A percentile compares a stretch with the other conserved stretches of the same genome.
Evolutionary conservation across 164 flowering plant genomes (phyloP).

Genomic region (Stephania japonica): DNA sequence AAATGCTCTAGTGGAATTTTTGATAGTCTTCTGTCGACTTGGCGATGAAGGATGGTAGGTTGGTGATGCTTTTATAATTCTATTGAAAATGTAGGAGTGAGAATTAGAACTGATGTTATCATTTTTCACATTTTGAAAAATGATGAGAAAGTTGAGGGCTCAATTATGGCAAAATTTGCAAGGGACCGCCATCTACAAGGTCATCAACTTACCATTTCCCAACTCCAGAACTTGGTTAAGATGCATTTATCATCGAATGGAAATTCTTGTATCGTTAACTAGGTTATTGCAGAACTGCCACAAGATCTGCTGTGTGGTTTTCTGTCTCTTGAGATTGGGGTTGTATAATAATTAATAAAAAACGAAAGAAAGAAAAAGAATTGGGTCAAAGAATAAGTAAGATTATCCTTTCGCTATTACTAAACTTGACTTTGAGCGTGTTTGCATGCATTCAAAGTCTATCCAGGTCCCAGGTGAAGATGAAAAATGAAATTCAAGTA

Average conservation of each 20-base stretch:
- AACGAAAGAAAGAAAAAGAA: too few species aligned
- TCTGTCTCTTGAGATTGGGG: background rate
- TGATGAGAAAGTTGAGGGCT: background rate
- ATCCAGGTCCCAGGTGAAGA: background rate
- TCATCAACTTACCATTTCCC: background rate
- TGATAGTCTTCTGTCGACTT: background rate
- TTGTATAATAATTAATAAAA: too few species aligned
- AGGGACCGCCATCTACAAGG: background rate
- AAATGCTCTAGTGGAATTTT: background rate
- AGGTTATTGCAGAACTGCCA: background rate
- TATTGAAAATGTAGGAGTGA: background rate
- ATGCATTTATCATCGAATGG: background rate
- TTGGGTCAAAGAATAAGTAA: background rate
- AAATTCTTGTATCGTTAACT: background rate
- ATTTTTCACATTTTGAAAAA: background rate
- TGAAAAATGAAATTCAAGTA: background rate
- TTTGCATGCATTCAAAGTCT: background rate
- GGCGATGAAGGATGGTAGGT: background rate
- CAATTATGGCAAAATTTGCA: background rate
- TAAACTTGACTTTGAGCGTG: background rate
- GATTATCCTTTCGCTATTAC: background rate
- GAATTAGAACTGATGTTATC: too few species aligned
- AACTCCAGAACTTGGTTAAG: background rate
- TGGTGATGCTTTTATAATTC: background rate
- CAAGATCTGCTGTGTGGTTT: background rate